Base-by-base conservation (phyloP, 1,139 yeast species). In the Pneumocystis wakefieldiae region DNA sequence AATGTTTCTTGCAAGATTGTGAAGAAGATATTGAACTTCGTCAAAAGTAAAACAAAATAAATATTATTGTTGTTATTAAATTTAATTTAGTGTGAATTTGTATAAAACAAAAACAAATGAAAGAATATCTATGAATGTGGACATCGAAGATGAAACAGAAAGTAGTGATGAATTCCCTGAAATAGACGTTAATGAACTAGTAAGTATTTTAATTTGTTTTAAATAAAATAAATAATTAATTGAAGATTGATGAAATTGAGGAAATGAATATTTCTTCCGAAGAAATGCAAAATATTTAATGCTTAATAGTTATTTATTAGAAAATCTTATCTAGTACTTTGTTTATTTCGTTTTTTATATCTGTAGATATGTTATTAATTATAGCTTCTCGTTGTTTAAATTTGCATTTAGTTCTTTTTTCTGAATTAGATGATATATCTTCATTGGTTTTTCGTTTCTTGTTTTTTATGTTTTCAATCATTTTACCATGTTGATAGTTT, bases 21-120 rank as follows among this genome's bases (percentile, higher is more conserved):
- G 98, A 92, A 78, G 97, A 92, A 76, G 99, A 92, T 76, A 84
- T 85, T 65, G 99, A 92, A 74, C 81, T 94, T 74, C 87, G 98
- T 79, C 91, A 86, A 70, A 84, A 90, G 61, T 83, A 37, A 37
- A n/a, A 41, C 19, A 17, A 17, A 41, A 41, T 8, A 19, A 8
- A 7, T 57, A 36, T 55, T 35, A 55, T 55, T 55, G 17, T 17
- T 36, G 12, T 35, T 17, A 57, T 37, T 57, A 57, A 36, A 19
- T 35, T 17, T 57, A 57, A 19, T 57, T 35, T 35, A 57, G 38
- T 17, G 59, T 42, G 62, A 92, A 75, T 91, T 92, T 73, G 74
- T 92, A 71, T 92, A 92, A 78, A 92, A 89, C 78, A 83, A 84
- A n/a, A 69, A 67, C 59, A 73, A 71, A 24, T 76, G 73, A 66